Conservation (phyloP, 768 basidiomycete species). For the Lactarius akahatsu region DNA sequence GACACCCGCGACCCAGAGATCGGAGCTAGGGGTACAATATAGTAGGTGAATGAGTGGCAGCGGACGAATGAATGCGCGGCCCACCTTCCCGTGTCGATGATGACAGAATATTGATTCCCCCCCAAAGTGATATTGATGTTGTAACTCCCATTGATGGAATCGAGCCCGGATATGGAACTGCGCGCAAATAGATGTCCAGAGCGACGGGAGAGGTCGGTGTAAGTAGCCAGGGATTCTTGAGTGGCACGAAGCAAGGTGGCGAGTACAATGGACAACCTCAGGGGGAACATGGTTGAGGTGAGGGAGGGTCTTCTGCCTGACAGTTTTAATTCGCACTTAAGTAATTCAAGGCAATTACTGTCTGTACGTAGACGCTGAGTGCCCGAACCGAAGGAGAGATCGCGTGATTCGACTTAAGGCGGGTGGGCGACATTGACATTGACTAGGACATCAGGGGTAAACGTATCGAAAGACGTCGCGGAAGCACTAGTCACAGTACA, state of each 20-base stretch:
- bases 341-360: background rate
- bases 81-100: conserved; percentile 50
- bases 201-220: conserved; percentile 10
- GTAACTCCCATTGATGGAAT: background rate
- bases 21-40: conserved; percentile 47
- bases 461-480: background rate
- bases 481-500: background rate
- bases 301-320: background rate
- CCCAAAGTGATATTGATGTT: conserved; percentile 41
- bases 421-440: background rate
- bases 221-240: background rate
- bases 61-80: background rate
- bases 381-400: background rate
- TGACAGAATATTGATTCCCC: conserved; percentile 34
- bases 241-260: background rate
- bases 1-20: conserved; percentile 55
- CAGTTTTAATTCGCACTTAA: background rate
- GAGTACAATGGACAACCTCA: conserved; percentile 4
- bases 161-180: conserved; percentile 2
- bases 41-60: background rate
- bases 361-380: background rate
- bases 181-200: background rate
- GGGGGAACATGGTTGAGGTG: conserved; percentile 3
- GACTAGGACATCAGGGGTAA: background rate
- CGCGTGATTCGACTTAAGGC: background rate